Evolutionary conservation across 352 stramenopile species (phyloP).

Genomic region (Phytophthora pistaciae): DNA sequence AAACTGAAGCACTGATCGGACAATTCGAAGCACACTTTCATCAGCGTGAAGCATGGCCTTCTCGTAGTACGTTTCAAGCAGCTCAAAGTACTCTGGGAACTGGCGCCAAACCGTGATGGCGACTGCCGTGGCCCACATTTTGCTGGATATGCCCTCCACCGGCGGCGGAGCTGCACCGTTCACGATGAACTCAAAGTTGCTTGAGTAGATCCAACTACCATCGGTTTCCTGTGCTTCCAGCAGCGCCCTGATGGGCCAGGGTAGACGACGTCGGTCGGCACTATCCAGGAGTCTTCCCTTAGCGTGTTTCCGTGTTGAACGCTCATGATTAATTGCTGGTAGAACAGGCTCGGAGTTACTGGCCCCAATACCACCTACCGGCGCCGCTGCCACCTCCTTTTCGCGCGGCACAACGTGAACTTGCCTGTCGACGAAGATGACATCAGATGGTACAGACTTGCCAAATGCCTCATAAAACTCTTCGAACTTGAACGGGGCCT

Average conservation of each 20-base stretch:
- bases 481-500: constrained; percentile 56
- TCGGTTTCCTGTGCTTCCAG: constrained; percentile 62
- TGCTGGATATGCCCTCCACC: constrained; percentile 53
- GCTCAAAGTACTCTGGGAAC: constrained; percentile 66
- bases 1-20: constrained; percentile 53
- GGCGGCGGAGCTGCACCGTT: constrained; percentile 52
- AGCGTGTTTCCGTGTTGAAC: constrained; percentile 17
- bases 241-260: constrained; percentile 51
- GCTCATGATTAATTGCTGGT: constrained; percentile 1
- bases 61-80: constrained; percentile 62
- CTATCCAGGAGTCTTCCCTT: constrained; percentile 42
- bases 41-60: constrained; percentile 72
- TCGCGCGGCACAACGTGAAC: constrained; percentile 46
- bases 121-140: constrained; percentile 71
- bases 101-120: constrained; percentile 64
- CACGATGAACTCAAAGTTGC: constrained; percentile 64
- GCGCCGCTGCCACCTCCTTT: not conserved
- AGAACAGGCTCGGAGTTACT: not conserved
- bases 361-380: not conserved
- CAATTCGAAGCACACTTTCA: constrained; percentile 59
- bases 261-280: constrained; percentile 38
- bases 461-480: constrained; percentile 76
- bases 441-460: constrained; percentile 59
- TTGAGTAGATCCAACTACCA: constrained; percentile 71
- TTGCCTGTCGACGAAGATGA: constrained; percentile 48